Conservation (phyloP, 2,329 filamentous ascomycete genomes). For the Xylariaceae sp. region DNA sequence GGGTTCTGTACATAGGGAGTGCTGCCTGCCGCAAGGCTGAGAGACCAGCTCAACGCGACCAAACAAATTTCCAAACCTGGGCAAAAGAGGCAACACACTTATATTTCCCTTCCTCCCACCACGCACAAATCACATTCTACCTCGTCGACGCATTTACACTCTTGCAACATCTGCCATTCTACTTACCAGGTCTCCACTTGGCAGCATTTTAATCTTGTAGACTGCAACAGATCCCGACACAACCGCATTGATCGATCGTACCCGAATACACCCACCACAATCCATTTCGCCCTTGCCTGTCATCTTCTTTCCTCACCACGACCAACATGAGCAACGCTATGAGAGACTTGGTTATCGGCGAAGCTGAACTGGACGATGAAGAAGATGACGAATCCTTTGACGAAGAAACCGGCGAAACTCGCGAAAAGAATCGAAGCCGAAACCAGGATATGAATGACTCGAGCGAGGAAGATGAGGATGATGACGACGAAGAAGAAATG, state of each 20-base stretch:
- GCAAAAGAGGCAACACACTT: neutral
- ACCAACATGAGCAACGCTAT: slow-evolving; percentile 68
- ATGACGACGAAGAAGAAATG: slow-evolving; percentile 87
- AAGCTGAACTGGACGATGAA: slow-evolving; percentile 85
- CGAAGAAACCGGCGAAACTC: slow-evolving; percentile 72
- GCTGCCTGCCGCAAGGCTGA: slow-evolving; percentile 11
- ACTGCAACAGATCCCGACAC: too few relatives aligned
- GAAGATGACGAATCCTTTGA: slow-evolving; percentile 85
- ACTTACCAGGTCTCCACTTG: neutral
- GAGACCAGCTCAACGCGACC: slow-evolving; percentile 1
- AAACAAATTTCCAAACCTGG: slow-evolving; percentile 10
- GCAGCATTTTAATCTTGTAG: neutral
- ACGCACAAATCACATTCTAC: slow-evolving; percentile 5
- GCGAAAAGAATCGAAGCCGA: slow-evolving; percentile 50
- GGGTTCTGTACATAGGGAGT: too few relatives aligned
- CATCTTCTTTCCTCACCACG: neutral
- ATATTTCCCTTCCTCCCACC: slow-evolving; percentile 2
- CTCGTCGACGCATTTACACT: too few relatives aligned
- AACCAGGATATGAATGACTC: slow-evolving; percentile 74
- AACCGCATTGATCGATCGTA: neutral
- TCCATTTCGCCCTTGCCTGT: neutral
- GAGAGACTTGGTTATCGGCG: slow-evolving; percentile 80
- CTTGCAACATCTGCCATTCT: neutral
- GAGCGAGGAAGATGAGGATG: slow-evolving; percentile 90
- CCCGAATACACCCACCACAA: neutral